Percentiles rank a stretch among this genome's conserved stretches.
Conservation (phyloP, 768 basidiomycete species). For the Harrya chromipes region DNA sequence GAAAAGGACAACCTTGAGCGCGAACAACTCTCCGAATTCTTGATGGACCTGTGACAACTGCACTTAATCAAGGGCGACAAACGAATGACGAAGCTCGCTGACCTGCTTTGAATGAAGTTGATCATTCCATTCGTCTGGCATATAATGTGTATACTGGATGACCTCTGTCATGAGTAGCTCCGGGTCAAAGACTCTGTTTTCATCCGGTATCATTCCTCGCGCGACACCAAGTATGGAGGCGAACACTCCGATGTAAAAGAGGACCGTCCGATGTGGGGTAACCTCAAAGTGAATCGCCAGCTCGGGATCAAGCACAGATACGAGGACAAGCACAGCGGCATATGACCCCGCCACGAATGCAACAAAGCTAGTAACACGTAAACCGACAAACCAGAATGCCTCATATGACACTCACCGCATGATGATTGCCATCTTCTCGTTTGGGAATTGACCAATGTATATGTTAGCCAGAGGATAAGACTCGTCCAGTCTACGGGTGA, state of each 20-base stretch:
- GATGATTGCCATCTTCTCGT: constrained; percentile 84
- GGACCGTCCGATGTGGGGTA: constrained; percentile 84
- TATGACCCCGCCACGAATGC: constrained; percentile 97
- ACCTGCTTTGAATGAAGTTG: constrained; percentile 88
- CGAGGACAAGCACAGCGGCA: constrained; percentile 89
- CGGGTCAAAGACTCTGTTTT: constrained; percentile 91
- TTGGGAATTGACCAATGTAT: constrained; percentile 98
- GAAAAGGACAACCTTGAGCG: constrained; percentile 89
- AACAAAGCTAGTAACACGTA: constrained; percentile 64
- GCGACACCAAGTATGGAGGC: constrained; percentile 86
- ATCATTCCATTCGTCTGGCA: constrained; percentile 91
- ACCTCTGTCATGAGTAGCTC: constrained; percentile 91
- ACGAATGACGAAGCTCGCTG: constrained; percentile 3
- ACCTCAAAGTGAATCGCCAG: constrained; percentile 93
- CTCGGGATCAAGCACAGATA: constrained; percentile 91
- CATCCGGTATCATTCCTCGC: constrained; percentile 93
- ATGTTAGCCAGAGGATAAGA: constrained; percentile 88
- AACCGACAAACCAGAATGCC: neutral
- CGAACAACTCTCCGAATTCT: constrained; percentile 89
- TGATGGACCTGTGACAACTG: constrained; percentile 66
- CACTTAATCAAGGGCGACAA: constrained; percentile 1
- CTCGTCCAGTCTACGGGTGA: constrained; percentile 79
- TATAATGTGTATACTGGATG: constrained; percentile 91
- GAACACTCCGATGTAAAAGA: constrained; percentile 91
- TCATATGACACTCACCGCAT: constrained; percentile 63